phyloP scores from a whole-genome alignment of 768 basidiomycete species.

The Tylopilus vinaceipallidus region DNA sequence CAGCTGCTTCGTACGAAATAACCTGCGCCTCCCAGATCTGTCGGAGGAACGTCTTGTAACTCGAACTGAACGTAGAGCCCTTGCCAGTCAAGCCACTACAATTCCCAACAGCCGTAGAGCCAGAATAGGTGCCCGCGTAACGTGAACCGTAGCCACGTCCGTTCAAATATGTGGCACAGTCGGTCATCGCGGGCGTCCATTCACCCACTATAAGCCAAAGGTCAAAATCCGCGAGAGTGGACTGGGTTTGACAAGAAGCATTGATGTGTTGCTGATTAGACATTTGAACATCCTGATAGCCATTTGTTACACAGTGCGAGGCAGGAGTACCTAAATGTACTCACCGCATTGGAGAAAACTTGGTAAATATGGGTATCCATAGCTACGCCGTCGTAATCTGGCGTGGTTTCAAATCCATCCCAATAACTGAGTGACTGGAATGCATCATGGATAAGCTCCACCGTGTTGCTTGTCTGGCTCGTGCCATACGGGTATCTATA shows the following conservation, averaged over 20 bases:
- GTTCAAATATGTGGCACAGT: conserved; percentile 64
- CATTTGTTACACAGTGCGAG: not conserved
- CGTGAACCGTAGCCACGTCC: conserved; percentile 72
- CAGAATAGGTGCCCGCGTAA: conserved; percentile 61
- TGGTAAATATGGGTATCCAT: conserved; percentile 83
- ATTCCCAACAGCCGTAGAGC: conserved; percentile 67
- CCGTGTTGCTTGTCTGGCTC: conserved; percentile 49
- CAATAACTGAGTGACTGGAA: conserved; percentile 75
- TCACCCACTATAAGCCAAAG: conserved; percentile 88
- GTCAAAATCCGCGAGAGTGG: conserved; percentile 48
- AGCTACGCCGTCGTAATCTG: conserved; percentile 59
- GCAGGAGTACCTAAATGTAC: conserved; percentile 17
- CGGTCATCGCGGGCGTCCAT: conserved; percentile 77
- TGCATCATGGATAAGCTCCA: conserved; percentile 74
- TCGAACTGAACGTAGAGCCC: conserved; percentile 68
- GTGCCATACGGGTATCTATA: conserved; percentile 42
- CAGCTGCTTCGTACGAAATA: conserved; percentile 61
- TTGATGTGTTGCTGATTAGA: conserved; percentile 55
- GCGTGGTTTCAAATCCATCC: conserved; percentile 57
- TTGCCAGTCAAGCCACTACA: conserved; percentile 73
- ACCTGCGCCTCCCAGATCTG: conserved; percentile 86
- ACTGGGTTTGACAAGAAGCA: conserved; percentile 50
- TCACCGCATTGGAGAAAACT: conserved; percentile 60
- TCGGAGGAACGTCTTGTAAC: conserved; percentile 79
- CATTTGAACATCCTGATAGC: conserved; percentile 43